Conservation (phyloP, 2,329 filamentous ascomycete species). For the Byssochlamys sp. region DNA sequence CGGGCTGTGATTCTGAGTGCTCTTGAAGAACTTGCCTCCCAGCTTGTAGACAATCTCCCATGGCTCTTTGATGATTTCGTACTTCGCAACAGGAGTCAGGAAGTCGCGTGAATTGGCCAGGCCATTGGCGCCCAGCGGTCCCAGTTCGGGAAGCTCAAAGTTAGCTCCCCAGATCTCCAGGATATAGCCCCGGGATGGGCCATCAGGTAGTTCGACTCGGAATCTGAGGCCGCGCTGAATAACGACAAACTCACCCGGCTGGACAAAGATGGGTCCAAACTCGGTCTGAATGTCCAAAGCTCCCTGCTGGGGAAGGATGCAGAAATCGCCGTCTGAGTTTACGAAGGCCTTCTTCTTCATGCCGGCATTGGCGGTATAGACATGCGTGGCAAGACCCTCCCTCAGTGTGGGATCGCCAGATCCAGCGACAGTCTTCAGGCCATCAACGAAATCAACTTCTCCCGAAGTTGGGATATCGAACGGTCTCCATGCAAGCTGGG, state of each 20-base stretch:
- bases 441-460: conserved; percentile 48
- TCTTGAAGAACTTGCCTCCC: conserved; percentile 50
- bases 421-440: conserved; percentile 46
- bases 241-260: conserved; percentile 58
- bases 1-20: conserved; percentile 54
- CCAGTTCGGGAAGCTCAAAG: conserved; percentile 58
- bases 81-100: conserved; percentile 50
- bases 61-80: conserved; percentile 46
- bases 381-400: conserved; percentile 46
- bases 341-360: conserved; percentile 51
- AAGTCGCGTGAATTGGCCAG: conserved; percentile 59
- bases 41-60: conserved; percentile 56
- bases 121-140: conserved; percentile 56
- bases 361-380: conserved; percentile 47
- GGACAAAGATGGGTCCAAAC: conserved; percentile 53
- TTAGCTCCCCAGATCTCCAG: conserved; percentile 57
- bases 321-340: conserved; percentile 55
- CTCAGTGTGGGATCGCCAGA: conserved; percentile 50
- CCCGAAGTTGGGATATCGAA: conserved; percentile 43
- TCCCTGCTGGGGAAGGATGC: conserved; percentile 58
- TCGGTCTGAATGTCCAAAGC: conserved; percentile 60
- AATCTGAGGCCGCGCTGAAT: conserved; percentile 59
- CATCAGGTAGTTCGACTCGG: conserved; percentile 50
- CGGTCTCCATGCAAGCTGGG: conserved; percentile 49
- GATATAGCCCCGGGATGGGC: conserved; percentile 55